phyloP scores from a whole-genome alignment of 2,329 filamentous ascomycete genomes.

The Penicillium verrucosum region DNA sequence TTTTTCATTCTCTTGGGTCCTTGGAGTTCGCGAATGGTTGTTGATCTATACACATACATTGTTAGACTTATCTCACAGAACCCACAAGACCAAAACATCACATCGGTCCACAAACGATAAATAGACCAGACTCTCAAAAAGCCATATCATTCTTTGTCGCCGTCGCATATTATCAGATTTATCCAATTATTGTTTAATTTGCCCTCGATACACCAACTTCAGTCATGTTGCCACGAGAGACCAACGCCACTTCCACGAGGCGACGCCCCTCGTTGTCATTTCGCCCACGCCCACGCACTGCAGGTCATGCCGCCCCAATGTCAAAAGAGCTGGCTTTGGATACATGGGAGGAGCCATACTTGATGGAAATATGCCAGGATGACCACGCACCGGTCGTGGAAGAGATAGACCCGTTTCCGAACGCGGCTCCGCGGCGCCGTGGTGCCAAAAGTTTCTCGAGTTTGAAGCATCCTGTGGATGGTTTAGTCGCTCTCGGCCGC shows the following conservation, averaged over 20 bases:
- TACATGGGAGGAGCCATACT: conserved; percentile 24
- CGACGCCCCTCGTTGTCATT: conserved; percentile 41
- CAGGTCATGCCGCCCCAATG: conserved; percentile 25
- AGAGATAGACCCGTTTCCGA: conserved; percentile 33
- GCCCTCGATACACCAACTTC: conserved; percentile 2
- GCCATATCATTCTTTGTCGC: conserved; percentile 9
- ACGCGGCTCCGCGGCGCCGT: conserved; percentile 32
- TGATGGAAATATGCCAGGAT: conserved; percentile 24
- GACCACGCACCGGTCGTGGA: conserved; percentile 29
- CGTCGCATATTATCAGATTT: neutral
- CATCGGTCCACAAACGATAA: conserved; percentile 4
- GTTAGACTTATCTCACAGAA: conserved; percentile 12
- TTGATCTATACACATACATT: conserved; percentile 10
- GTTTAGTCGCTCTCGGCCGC: conserved; percentile 41
- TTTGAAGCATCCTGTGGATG: conserved; percentile 42
- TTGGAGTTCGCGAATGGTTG: conserved; percentile 11
- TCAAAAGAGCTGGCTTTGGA: conserved; percentile 22
- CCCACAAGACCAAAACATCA: conserved; percentile 4
- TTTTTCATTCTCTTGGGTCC: conserved; percentile 10
- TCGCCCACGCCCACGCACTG: conserved; percentile 38
- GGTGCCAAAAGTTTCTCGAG: conserved; percentile 43
- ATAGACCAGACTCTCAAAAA: conserved; percentile 11
- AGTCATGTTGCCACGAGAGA: conserved; percentile 35
- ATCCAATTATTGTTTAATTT: conserved; percentile 11
- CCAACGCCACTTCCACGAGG: conserved; percentile 26